Conservation (phyloP, 1,139 yeast genomes). For the Kodamaea derodonti region DNA sequence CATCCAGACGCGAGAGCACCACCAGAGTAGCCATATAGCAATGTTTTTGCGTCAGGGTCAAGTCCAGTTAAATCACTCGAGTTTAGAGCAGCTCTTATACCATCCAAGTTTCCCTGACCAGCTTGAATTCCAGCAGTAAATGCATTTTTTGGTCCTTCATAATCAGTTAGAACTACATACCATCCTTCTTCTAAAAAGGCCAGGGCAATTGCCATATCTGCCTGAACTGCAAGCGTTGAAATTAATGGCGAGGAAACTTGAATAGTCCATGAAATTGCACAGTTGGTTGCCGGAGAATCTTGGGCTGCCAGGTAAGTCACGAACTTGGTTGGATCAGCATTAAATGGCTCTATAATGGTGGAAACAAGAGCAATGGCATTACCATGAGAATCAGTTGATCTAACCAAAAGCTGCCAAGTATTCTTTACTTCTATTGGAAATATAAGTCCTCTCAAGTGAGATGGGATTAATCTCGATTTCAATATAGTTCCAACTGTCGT, state of each 20-base stretch:
- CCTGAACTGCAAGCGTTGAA: slow-evolving; percentile 16
- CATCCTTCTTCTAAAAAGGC: slow-evolving; percentile 25
- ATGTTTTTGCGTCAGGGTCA: slow-evolving; percentile 17
- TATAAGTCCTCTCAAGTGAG: slow-evolving; percentile 14
- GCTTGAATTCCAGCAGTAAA: slow-evolving; percentile 29
- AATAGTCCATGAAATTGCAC: slow-evolving; percentile 33
- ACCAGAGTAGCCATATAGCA: slow-evolving; percentile 20
- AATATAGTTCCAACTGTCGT: slow-evolving; percentile 23
- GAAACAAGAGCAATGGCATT: slow-evolving; percentile 28
- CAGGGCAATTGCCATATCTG: slow-evolving; percentile 19
- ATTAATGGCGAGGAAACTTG: slow-evolving; percentile 12
- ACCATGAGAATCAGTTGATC: slow-evolving; percentile 30
- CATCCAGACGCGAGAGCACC: slow-evolving; percentile 34
- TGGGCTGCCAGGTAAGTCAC: slow-evolving; percentile 33
- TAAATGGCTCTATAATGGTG: slow-evolving; percentile 29
- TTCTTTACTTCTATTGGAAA: slow-evolving; percentile 12
- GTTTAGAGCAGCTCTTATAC: slow-evolving; percentile 22
- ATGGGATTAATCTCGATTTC: slow-evolving; percentile 22
- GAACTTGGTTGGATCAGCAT: slow-evolving; percentile 25
- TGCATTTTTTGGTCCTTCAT: slow-evolving; percentile 26
- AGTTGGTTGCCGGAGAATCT: slow-evolving; percentile 27
- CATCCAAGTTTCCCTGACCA: slow-evolving; percentile 26
- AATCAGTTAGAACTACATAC: slow-evolving; percentile 31
- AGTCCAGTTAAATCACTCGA: slow-evolving; percentile 18
- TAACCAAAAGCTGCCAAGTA: slow-evolving; percentile 30